Evolutionary conservation across 2,329 filamentous ascomycete species (phyloP).

Genomic region (Aspergillus fumigatus): DNA sequence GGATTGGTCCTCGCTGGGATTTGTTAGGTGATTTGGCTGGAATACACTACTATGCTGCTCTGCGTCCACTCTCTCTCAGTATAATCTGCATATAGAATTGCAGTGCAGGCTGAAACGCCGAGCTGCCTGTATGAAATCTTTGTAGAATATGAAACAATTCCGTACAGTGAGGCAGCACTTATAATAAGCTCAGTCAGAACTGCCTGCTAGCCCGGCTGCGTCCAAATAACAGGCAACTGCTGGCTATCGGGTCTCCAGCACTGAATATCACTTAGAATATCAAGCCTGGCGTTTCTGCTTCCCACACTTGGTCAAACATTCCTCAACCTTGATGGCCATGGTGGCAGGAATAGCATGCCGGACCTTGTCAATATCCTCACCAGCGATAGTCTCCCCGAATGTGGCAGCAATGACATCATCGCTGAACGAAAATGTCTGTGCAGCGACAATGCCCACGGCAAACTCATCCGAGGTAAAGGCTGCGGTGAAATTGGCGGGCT

Average conservation of each 20-base stretch:
- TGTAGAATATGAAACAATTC: too few species aligned
- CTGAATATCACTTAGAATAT: background rate
- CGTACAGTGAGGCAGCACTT: too few species aligned
- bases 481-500: conserved; percentile 20
- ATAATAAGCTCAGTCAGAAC: background rate
- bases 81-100: too few species aligned
- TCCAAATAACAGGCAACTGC: background rate
- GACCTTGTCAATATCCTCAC: conserved; percentile 19
- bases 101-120: too few species aligned
- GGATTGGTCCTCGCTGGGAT: too few species aligned
- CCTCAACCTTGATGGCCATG: conserved; percentile 18
- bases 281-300: conserved; percentile 14
- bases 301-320: conserved; percentile 22
- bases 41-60: too few species aligned
- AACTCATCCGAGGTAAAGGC: conserved; percentile 21
- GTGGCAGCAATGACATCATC: conserved; percentile 17
- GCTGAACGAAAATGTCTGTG: conserved; percentile 14
- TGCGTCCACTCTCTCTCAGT: too few species aligned
- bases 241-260: background rate
- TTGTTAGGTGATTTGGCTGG: conserved; percentile 1
- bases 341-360: conserved; percentile 13
- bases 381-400: conserved; percentile 18
- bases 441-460: conserved; percentile 16
- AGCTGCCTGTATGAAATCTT: too few species aligned
- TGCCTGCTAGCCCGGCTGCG: background rate